phyloP scores from a whole-genome alignment of 2,329 filamentous ascomycete species.

The Colletotrichum sp. region DNA sequence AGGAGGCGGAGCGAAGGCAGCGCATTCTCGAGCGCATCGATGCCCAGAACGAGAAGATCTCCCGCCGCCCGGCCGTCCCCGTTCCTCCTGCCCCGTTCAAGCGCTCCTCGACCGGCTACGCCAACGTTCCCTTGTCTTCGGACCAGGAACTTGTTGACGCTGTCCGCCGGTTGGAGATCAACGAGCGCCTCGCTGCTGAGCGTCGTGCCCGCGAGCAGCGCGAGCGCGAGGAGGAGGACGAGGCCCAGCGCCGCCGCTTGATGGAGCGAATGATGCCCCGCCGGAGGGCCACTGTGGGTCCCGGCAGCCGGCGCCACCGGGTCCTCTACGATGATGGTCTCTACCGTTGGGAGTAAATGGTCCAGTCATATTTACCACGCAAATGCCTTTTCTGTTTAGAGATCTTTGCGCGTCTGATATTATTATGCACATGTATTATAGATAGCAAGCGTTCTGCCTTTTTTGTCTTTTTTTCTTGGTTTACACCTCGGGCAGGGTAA shows the following conservation, averaged over 20 bases:
- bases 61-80: slow-evolving; percentile 38
- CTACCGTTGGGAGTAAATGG: slow-evolving; percentile 44
- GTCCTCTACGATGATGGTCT: slow-evolving; percentile 42
- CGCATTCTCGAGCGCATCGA: slow-evolving; percentile 38
- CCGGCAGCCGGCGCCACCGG: slow-evolving; percentile 38
- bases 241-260: slow-evolving; percentile 43
- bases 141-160: slow-evolving; percentile 37
- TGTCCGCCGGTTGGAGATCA: slow-evolving; percentile 36
- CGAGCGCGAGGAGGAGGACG: slow-evolving; percentile 37
- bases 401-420: not conserved
- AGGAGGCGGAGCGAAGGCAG: slow-evolving; percentile 30
- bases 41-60: slow-evolving; percentile 47
- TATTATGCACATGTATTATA: not conserved
- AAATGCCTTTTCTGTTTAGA: not conserved
- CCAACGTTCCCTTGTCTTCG: not conserved
- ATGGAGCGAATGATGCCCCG: slow-evolving; percentile 44
- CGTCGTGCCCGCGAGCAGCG: slow-evolving; percentile 35
- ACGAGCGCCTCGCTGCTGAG: slow-evolving; percentile 21
- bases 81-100: slow-evolving; percentile 1
- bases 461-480: not conserved
- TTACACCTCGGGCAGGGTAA: not conserved
- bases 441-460: slow-evolving; percentile 5
- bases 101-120: slow-evolving; percentile 16
- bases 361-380: not conserved
- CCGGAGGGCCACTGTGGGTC: slow-evolving; percentile 40